phyloP scores from a whole-genome alignment of 768 basidiomycete species.

The Dioszegia crocea region DNA sequence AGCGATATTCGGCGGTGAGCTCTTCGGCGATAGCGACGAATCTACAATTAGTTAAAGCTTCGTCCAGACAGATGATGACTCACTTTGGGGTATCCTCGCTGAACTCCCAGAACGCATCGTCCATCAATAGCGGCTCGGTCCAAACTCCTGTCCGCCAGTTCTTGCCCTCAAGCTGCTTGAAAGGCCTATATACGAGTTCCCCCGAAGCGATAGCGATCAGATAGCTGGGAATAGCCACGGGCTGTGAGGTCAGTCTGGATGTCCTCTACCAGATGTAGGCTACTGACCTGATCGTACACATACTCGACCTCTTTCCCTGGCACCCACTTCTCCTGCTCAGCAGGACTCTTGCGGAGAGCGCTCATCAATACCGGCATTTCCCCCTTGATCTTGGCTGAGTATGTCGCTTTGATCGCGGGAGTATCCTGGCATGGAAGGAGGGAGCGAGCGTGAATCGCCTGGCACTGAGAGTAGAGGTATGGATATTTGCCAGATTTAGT shows the following conservation, averaged over 20 bases:
- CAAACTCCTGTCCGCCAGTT: slow-evolving; percentile 81
- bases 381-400: slow-evolving; percentile 70
- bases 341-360: slow-evolving; percentile 73
- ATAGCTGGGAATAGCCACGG: slow-evolving; percentile 80
- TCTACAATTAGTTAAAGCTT: slow-evolving; percentile 50
- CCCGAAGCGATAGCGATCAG: slow-evolving; percentile 88
- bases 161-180: slow-evolving; percentile 60
- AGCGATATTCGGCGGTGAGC: slow-evolving; percentile 69
- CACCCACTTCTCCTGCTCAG: slow-evolving; percentile 65
- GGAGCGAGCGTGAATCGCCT: slow-evolving; percentile 81
- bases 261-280: background rate
- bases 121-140: slow-evolving; percentile 80
- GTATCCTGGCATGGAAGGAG: slow-evolving; percentile 82
- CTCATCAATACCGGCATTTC: slow-evolving; percentile 83
- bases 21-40: slow-evolving; percentile 74
- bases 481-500: slow-evolving; percentile 80
- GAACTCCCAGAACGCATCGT: slow-evolving; percentile 80
- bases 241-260: slow-evolving; percentile 53
- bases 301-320: slow-evolving; percentile 77
- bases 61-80: slow-evolving; percentile 3
- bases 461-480: slow-evolving; percentile 87
- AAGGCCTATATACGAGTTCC: slow-evolving; percentile 66
- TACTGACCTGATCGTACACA: slow-evolving; percentile 68
- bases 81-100: slow-evolving; percentile 75
- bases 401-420: slow-evolving; percentile 86